Percentiles rank a stretch among this genome's conserved stretches.
phyloP scores from a whole-genome alignment of 1,284 basidiomycete genomes.

The Malassezia obtusa region DNA sequence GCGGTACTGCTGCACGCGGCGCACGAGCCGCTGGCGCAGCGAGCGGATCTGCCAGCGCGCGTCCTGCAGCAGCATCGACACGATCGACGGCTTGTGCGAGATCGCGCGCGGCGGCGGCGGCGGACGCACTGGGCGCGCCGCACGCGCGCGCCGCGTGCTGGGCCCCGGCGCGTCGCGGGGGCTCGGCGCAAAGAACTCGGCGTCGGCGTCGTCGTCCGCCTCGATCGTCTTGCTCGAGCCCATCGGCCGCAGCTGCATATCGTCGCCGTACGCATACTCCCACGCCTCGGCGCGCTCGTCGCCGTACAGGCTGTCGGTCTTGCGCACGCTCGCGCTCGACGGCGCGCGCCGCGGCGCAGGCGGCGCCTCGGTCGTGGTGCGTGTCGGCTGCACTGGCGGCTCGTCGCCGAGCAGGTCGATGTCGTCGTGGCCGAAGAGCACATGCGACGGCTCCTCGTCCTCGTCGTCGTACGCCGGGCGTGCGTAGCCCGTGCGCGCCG shows the following conservation, averaged over 20 bases:
- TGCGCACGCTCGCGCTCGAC: background rate
- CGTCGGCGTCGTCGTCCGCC: slow-evolving; percentile 35
- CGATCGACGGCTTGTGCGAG: background rate
- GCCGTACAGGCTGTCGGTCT: background rate
- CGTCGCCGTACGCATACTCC: slow-evolving; percentile 1
- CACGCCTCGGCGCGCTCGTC: slow-evolving; percentile 2
- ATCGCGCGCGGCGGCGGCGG: slow-evolving; percentile 1
- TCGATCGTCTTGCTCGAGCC: slow-evolving; percentile 37
- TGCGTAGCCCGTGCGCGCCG: background rate
- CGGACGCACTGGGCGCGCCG: background rate
- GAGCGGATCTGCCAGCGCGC: slow-evolving; percentile 8
- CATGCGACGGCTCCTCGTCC: slow-evolving; percentile 19
- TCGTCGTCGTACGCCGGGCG: background rate
- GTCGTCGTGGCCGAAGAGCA: slow-evolving; percentile 38
- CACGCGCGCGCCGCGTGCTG: background rate
- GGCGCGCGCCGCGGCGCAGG: background rate
- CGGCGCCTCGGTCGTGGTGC: slow-evolving; percentile 8
- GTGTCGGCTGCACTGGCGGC: slow-evolving; percentile 30
- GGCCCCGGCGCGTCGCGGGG: background rate
- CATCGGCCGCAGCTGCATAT: slow-evolving; percentile 8
- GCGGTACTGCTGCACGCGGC: slow-evolving; percentile 24
- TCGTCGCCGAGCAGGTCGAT: slow-evolving; percentile 38
- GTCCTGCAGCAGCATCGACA: slow-evolving; percentile 10
- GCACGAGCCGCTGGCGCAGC: slow-evolving; percentile 21
- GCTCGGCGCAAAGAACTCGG: background rate